Base-by-base conservation (phyloP, 2,329 filamentous ascomycete genomes). In the Ophiosphaerella korrae region DNA sequence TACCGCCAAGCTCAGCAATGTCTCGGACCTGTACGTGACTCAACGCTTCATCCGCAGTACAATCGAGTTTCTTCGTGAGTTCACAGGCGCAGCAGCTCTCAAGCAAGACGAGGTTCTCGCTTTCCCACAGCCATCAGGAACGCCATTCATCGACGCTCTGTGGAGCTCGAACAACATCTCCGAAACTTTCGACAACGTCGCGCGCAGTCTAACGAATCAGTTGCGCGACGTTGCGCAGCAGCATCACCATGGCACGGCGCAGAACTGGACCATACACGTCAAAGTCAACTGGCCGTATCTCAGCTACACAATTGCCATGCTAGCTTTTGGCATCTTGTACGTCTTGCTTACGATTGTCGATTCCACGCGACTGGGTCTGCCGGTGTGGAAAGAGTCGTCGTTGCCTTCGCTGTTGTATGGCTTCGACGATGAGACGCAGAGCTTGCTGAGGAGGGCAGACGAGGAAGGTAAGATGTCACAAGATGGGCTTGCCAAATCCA, bases 321-420 rank as follows among this genome's bases (percentile, higher is more conserved):
- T 55, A 9, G 13, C 18, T 3, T 3, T 23, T 6, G 52, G 52
- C 3, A 21, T 52, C 3, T 1, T 46, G 7, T 52, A 55, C 21
- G 48, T 55, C 3, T 1, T 43, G 14, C 16, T 16, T 8, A 38
- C 29, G 6, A 52, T 49, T 26, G 8, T 51, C 3, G 45, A 55
- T 16, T 48, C 48, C 1, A 38, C 38, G 11, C 21, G 41, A 3
- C 29, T 51, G 9, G 24, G 31, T 1, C 7, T 52, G n/a, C 48
- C 48, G 3, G 45, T 52, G 1, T 55, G 52, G 48, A 55, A 55
- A 16, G 52, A 52, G 13, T 24, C 5, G 3, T 48, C 45, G 3
- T 18, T 43, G 23, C 52, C 45, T 7, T 49, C 48, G 16, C 26
- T 55, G 9, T 21, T 49, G 11, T 32, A 55, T 34, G 52, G 52